Base-by-base conservation (phyloP, 1,139 yeast genomes). In the Suhomyces ambrosiae region DNA sequence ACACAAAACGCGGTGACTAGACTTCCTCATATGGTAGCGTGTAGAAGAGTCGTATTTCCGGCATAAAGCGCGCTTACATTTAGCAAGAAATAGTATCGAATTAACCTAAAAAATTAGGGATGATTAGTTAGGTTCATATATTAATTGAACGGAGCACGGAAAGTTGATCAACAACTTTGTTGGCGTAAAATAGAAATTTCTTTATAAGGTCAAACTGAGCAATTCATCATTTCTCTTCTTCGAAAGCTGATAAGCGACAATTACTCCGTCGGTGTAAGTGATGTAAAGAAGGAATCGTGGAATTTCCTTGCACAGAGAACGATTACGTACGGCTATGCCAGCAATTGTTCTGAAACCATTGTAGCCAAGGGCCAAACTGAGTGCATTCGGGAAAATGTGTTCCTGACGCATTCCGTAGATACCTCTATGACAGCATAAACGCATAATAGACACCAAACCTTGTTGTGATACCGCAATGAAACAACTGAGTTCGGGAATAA, bases 321-420 rank as follows among this genome's bases (percentile, higher is more conserved):
- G 42, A 33, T 65, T 45, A 25, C 68, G 46, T 0, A 57, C 49
- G 3, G 61, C 48, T 18, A 68, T 30, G 0, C 74, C 74, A 21
- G 57, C 52, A 4, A 68, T 63, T 1, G 71, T 60, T 29, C 71
- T 46, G 35, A 52, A 56, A 0, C 67, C 68, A 32, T 55, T 50
- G 27, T 50, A 45, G 3, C 65, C 63, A 23, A 58, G 37, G 0
- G 60, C 58, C 23, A 65, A 42, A 7, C 54, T 52, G 7, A 52
- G 37, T 7, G 66, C 66, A 48, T 73, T 67, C 5, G 81, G 79
- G 35, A 81, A 69, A 1, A 76, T 53, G 45, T 67, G 72, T 50
- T 83, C 90, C 47, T 80, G 86, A 29, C 89, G 60, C 70, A 82
- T 65, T 2, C 80, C 78, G 46, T 63, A 71, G 0, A 82, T 53